Evolutionary conservation across 441 rosid genomes (phyloP), one percentile per base, ranked within the genome.

Genomic region (Croton setiger): DNA sequence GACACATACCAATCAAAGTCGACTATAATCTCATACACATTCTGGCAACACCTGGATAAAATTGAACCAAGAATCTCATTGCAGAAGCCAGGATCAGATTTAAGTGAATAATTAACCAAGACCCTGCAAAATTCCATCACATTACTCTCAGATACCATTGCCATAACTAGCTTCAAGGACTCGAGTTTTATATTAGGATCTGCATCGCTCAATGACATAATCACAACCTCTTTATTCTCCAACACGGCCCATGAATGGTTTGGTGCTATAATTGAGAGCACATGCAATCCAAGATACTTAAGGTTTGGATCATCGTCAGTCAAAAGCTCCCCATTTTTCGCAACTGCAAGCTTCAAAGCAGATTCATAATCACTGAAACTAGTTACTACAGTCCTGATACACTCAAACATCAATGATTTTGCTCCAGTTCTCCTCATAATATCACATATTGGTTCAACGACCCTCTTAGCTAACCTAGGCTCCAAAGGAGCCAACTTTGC

Each of bases 1-100:
- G 87, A 86, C 37, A 81, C 84, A 76, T 92, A 94, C 98, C 97
- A 92, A 76, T 90, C 94, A 76, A 94, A 94, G 72, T 94, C 98
- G 64, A 81, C 75, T 33, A 94, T 68, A 58, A 90, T 84, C 76
- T 88, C 97, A 68, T 88, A 92, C 3, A 88, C 64, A 74, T 90
- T 87, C 74, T 79, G 76, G 48, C 78, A 74, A 75, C 98, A 94
- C 35, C 88, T 82, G 1, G 85, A 76, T 68, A 94, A 81, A 72
- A 94, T 78, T 44, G 96, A 90, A 70, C 82, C 86, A 57, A 94
- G 85, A 77, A 94, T 90, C 86, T 83, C 85, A 64, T 94, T 92
- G 76, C 94, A 90, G 81, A 94, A 94, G 61, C 75, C 85, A 31
- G 96, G 94, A 68, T 90, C 97, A 55, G 97, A 87, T 80, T 92